phyloP scores from a whole-genome alignment of 345 rosid species.

The Turnera subulata region DNA sequence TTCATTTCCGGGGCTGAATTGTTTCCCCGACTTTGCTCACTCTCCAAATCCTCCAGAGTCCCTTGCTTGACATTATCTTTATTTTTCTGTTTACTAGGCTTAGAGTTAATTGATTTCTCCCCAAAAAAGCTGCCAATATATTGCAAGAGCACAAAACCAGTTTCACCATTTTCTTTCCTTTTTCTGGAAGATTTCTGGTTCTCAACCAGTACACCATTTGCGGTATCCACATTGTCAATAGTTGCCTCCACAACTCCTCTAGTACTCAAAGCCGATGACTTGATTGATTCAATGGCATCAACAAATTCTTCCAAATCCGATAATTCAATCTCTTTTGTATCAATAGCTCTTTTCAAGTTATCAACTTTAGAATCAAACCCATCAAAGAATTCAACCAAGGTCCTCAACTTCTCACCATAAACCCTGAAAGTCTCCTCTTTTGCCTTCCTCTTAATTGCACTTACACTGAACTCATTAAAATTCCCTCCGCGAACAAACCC shows the following conservation, averaged over 20 bases:
- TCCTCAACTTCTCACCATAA: constrained; percentile 34
- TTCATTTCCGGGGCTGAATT: constrained; percentile 15
- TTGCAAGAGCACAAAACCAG: constrained; percentile 28
- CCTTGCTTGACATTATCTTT: constrained; percentile 35
- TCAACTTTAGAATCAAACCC: constrained; percentile 38
- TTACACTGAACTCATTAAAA: constrained; percentile 21
- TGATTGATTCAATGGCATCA: constrained; percentile 38
- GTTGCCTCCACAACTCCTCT: constrained; percentile 30
- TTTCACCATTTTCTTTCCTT: constrained; percentile 37
- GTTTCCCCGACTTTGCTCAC: constrained; percentile 28
- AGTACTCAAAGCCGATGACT: constrained; percentile 32
- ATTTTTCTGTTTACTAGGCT: constrained; percentile 31
- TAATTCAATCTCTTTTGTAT: constrained; percentile 32
- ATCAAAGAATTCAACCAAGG: constrained; percentile 38
- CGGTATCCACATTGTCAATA: constrained; percentile 23
- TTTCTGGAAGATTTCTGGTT: constrained; percentile 29
- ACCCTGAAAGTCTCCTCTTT: constrained; percentile 39
- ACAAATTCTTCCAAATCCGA: constrained; percentile 43
- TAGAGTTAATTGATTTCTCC: constrained; percentile 27
- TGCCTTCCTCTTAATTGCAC: constrained; percentile 27
- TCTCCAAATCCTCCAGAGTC: constrained; percentile 9
- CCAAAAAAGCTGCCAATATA: constrained; percentile 39
- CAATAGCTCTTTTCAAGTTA: constrained; percentile 44
- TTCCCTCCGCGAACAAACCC: constrained; percentile 51
- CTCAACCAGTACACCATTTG: constrained; percentile 21